Percentiles rank a stretch among this genome's conserved stretches.
Evolutionary conservation across 1,139 yeast species (phyloP).

Genomic region (Yamadazyma epiphylla): DNA sequence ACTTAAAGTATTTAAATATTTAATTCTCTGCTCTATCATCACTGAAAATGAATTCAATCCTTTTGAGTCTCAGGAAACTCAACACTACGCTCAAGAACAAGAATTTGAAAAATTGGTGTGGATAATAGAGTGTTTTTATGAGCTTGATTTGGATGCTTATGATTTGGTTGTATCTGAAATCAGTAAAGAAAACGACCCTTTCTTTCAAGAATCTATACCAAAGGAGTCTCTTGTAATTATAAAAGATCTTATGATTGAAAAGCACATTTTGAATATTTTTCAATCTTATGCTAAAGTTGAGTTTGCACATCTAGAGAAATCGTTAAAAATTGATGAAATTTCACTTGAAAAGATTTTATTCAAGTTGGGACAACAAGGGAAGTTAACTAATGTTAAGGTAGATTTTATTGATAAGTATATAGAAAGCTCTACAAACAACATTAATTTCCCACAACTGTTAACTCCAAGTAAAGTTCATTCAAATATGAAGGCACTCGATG

Average conservation of each 20-base stretch:
- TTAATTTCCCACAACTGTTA: constrained; percentile 14
- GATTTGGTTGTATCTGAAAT: constrained; percentile 9
- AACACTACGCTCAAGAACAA: constrained; percentile 35
- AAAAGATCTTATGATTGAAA: constrained; percentile 27
- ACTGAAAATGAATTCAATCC: constrained; percentile 67
- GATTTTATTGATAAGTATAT: constrained; percentile 38
- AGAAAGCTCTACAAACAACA: constrained; percentile 9
- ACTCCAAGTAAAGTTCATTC: constrained; percentile 17
- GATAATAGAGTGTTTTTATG: constrained; percentile 30
- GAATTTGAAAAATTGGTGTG: constrained; percentile 30
- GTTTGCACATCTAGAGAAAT: constrained; percentile 22
- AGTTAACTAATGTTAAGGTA: constrained; percentile 37
- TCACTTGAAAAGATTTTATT: constrained; percentile 35
- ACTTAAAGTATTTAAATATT: constrained; percentile 57
- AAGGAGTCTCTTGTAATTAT: constrained; percentile 23
- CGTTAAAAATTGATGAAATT: constrained; percentile 18
- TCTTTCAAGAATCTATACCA: constrained; percentile 30
- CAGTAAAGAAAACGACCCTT: constrained; percentile 16
- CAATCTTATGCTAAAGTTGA: constrained; percentile 26
- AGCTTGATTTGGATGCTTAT: constrained; percentile 22
- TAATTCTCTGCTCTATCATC: constrained; percentile 60
- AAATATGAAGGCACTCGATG: constrained; percentile 24
- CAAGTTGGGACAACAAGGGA: constrained; percentile 43
- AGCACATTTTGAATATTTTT: constrained; percentile 23
- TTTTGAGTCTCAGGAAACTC: constrained; percentile 59